Base-by-base conservation (phyloP, 345 rosid species). In the Hibiscus mutabilis region DNA sequence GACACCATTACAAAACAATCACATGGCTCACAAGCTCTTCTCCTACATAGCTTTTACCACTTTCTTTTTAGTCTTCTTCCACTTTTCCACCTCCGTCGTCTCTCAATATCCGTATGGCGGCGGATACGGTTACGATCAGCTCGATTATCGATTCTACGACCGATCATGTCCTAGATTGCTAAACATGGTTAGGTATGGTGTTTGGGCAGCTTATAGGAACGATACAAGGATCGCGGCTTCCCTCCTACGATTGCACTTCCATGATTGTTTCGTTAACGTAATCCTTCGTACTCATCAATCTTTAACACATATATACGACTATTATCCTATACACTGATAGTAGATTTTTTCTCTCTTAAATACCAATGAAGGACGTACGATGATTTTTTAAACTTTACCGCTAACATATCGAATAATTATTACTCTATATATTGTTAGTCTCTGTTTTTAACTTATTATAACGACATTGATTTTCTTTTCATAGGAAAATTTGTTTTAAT, bases 171-270 rank as follows among this genome's bases (percentile, higher is more conserved):
- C 98, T 25, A 78, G 68, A 70, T 82, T 91, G 84, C 66, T 56
- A 57, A 84, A 69, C 88, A 89, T 91, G 44, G 93, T 91, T 31
- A 78, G 58, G 64, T 73, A 78, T 49, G 89, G 89, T 19, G 96
- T 93, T 73, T 70, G 80, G 86, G 74, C 71, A n/a, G 97, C 96
- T 78, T 72, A 83, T 46, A 75, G 35, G 78, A 85, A 81, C 55
- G 98, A 93, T 29, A 58, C 82, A 53, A 82, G 98, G 79, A 86
- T 93, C 9, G 91, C 91, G 56, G 98, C 98, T 0, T 93, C 97
- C 46, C 92, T 93, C 71, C 98, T 93, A 14, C 88, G 97, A 2
- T 70, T 93, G 73, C 96, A 91, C 77, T 91, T 91, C 31, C 98
- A 91, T 58, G 96, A 93, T 53, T 93, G 98, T 68, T 85, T 93